Conservation (phyloP, 1,284 basidiomycete genomes). For the Ceratobasidium sp. region DNA sequence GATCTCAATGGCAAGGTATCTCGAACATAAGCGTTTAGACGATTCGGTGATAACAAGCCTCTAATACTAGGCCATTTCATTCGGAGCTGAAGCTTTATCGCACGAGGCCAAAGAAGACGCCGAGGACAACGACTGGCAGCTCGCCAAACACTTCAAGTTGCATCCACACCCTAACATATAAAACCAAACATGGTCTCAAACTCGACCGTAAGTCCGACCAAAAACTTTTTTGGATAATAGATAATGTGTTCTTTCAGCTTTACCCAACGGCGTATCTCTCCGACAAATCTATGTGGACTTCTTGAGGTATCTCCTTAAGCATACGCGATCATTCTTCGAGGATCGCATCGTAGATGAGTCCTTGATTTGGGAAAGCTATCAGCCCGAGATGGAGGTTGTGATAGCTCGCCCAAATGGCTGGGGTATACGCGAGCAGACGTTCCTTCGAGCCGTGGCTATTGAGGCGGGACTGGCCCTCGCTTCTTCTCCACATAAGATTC, state of each 20-base stretch:
- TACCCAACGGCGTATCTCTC: slow-evolving; percentile 36
- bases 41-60: too few relatives aligned
- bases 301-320: slow-evolving; percentile 40
- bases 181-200: slow-evolving; percentile 10
- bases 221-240: too few relatives aligned
- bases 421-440: slow-evolving; percentile 30
- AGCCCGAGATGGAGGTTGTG: slow-evolving; percentile 31
- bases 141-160: slow-evolving; percentile 47
- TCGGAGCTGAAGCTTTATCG: slow-evolving; percentile 42
- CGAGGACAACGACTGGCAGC: slow-evolving; percentile 40
- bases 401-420: slow-evolving; percentile 47
- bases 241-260: slow-evolving; percentile 12
- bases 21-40: neutral
- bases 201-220: slow-evolving; percentile 23
- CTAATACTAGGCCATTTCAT: slow-evolving; percentile 25
- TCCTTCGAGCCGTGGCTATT: slow-evolving; percentile 44
- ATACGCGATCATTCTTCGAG: slow-evolving; percentile 41
- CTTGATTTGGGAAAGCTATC: slow-evolving; percentile 37
- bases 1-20: slow-evolving; percentile 16
- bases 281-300: slow-evolving; percentile 43
- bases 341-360: slow-evolving; percentile 32
- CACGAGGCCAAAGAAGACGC: slow-evolving; percentile 13
- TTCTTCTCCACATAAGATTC: neutral
- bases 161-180: slow-evolving; percentile 47
- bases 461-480: slow-evolving; percentile 29